Evolutionary conservation across 164 flowering plant species (phyloP), one percentile per base, ranked within the genome.

Genomic region (Taxillus chinensis): DNA sequence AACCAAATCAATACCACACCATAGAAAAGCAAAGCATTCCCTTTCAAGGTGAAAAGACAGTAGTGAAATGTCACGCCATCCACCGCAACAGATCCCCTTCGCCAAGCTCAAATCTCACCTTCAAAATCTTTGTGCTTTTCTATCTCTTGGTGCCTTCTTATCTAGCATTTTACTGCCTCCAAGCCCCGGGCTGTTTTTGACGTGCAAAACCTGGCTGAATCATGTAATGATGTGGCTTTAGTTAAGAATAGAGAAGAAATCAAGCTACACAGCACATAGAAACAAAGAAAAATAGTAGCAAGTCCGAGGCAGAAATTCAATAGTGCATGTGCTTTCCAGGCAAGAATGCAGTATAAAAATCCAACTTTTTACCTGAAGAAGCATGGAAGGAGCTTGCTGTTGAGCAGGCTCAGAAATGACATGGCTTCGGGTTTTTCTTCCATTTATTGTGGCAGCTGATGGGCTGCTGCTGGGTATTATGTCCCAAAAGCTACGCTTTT

Each of bases 141-240:
- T 42, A 51, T 45, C 17, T 45, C 38, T 48, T 13, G 50, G 54
- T 51, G 39, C 6, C n/a, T 45, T 46, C 14, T 41, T 13, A 2
- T 43, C 27, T 60, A 40, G 37, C 42, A 17, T 55, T 42, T 57
- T 59, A 69, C 64, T 46, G 71, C 70, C 67, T 79, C 66, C 62
- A 52, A 62, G 67, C 42, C 11, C 55, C 63, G 39, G 71, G 66
- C 41, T 27, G 27, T 27, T 71, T 80, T 52, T 77, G 86, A 53
- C 95, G 87, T 69, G 97, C 87, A 76, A 90, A 87, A 64, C 97
- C 97, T 52, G 97, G 97, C 95, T 90, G 87, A 59, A 75, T 70
- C 64, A 69, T 55, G 65, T 48, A 78, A 76, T n/a, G 61, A 78
- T 53, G 69, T 78, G 82, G n/a, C n/a, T n/a, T n/a, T n/a, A n/a